Evolutionary conservation across 2,329 filamentous ascomycete species (phyloP).

Genomic region (Monascus ruber): DNA sequence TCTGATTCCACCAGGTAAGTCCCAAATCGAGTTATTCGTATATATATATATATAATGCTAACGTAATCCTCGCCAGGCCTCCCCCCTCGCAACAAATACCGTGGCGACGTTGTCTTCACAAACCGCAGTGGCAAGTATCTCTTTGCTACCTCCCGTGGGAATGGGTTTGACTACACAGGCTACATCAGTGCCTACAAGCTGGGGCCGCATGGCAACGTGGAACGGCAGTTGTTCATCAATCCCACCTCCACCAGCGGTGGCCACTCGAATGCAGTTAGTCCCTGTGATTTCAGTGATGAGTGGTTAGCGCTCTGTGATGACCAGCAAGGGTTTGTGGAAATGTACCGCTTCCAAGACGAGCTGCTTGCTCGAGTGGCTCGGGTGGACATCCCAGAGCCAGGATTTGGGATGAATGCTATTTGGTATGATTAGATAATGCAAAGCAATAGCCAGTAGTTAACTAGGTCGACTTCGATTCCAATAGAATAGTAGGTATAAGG

Average conservation of each 20-base stretch:
- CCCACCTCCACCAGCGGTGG: conserved; percentile 80
- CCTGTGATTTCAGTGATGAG: conserved; percentile 74
- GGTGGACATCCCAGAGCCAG: conserved; percentile 69
- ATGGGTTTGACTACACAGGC: conserved; percentile 62
- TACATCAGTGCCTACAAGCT: conserved; percentile 75
- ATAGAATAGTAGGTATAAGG: too few relatives aligned
- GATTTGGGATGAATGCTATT: conserved; percentile 93
- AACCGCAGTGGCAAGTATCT: conserved; percentile 61
- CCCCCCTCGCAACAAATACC: conserved; percentile 50
- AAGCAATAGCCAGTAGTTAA: too few relatives aligned
- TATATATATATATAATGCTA: too few relatives aligned
- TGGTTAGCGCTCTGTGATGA: conserved; percentile 87
- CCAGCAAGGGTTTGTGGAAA: conserved; percentile 75
- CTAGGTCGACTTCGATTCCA: too few relatives aligned
- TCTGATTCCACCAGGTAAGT: conserved; percentile 63
- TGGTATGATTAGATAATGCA: conserved; percentile 59
- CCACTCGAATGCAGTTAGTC: conserved; percentile 78
- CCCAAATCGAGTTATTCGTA: too few relatives aligned
- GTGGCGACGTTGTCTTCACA: conserved; percentile 71
- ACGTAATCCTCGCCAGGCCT: conserved; percentile 11
- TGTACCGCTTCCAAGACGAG: conserved; percentile 78
- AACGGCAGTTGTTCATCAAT: conserved; percentile 67
- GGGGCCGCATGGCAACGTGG: conserved; percentile 55
- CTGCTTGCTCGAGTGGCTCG: conserved; percentile 66
- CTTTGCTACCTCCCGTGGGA: conserved; percentile 74